Evolutionary conservation across 129 eudicot species (phyloP), one percentile per base, ranked within the genome.

Genomic region (Deinandra increscens): DNA sequence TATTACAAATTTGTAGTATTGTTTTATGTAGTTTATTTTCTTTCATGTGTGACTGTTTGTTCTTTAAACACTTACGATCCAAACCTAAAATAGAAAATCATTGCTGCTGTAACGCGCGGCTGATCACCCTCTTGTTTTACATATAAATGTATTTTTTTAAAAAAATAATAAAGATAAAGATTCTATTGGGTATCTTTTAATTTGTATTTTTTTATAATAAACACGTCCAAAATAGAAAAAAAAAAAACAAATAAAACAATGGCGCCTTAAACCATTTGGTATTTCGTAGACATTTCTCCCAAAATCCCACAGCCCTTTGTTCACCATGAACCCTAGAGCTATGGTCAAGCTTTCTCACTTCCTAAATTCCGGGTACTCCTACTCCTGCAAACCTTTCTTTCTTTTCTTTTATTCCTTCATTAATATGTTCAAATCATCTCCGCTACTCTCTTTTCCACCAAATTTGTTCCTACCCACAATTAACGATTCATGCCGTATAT

Each of bases 311-410:
- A 37, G n/a, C n/a, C n/a, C n/a, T n/a, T n/a, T n/a, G 23, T 74
- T 23, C 66, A 13, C 62, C 51, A 75, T 75, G 80, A 75, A 75
- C 80, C 74, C 80, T 75, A 68, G 69, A 67, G 13, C 74, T 6
- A 67, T 33, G 22, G 5, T 67, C 17, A 75, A 75, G 63, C 80
- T 75, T 58, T 67, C 74, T 45, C 74, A 67, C 20, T 9, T 75
- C 68, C 74, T 75, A 6, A 75, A 45, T 58, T 44, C 74, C 13
- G 45, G 80, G 80, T 75, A 75, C n/a, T 43, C 6, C 34, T 36
- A 17, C 68, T 10, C 12, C 20, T 7, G 51, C 8, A 6, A 15
- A 15, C 65, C 29, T 29, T 8, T 60, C 5, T 60, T 60, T 34
- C n/a, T 29, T 48, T 55, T 4, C 10, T 56, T 17, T 60, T n/a